Evolutionary conservation across 768 basidiomycete species (phyloP).

Genomic region (Mycena leptocephala): DNA sequence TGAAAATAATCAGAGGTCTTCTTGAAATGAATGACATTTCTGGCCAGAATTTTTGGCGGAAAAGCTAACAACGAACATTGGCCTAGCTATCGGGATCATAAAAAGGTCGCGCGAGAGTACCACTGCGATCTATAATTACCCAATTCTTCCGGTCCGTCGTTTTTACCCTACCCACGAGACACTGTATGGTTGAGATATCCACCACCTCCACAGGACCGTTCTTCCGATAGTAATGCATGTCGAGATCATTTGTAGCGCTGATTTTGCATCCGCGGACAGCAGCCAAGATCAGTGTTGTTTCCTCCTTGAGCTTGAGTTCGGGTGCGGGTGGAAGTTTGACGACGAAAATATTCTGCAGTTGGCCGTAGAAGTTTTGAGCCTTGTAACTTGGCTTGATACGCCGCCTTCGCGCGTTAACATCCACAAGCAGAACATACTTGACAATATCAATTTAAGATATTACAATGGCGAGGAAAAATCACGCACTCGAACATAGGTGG

Average conservation of each 20-base stretch:
- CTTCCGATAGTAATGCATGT: constrained; percentile 38
- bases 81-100: too few species aligned
- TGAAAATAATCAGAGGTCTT: too few species aligned
- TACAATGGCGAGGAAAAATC: too few species aligned
- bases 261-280: constrained; percentile 21
- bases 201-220: constrained; percentile 31
- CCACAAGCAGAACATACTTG: constrained; percentile 47
- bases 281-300: constrained; percentile 34
- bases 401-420: constrained; percentile 30
- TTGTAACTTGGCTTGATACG: not conserved
- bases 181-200: constrained; percentile 41
- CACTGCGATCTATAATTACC: constrained; percentile 45
- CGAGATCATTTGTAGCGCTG: not conserved
- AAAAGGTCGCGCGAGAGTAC: not conserved
- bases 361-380: constrained; percentile 37
- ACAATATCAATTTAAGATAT: not conserved
- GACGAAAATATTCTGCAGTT: constrained; percentile 7
- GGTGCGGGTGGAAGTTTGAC: not conserved
- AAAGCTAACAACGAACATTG: too few species aligned
- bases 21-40: too few species aligned
- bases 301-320: not conserved
- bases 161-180: constrained; percentile 41
- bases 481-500: constrained; percentile 44
- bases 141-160: constrained; percentile 27
- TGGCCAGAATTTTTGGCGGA: too few species aligned